Conservation (phyloP, 1,284 basidiomycete species). For the Golubevia pallescens region DNA sequence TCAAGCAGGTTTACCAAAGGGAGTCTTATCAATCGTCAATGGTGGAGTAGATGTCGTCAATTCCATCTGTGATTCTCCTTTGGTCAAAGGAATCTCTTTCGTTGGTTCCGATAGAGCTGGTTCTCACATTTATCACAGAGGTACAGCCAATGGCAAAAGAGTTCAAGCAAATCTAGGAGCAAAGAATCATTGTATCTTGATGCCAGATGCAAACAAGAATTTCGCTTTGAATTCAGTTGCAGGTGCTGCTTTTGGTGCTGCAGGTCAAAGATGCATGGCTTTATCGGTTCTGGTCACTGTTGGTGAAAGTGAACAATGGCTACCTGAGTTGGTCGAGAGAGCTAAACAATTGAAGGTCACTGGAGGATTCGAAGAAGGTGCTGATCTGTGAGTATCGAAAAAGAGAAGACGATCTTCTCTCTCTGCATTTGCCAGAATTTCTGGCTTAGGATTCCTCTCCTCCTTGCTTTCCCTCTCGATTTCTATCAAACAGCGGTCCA, state of each 20-base stretch:
- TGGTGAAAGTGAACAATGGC: conserved; percentile 80
- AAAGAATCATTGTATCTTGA: conserved; percentile 93
- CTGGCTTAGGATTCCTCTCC: too few relatives aligned
- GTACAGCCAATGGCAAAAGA: conserved; percentile 84
- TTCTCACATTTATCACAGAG: conserved; percentile 83
- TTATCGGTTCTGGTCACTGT: conserved; percentile 75
- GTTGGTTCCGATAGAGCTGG: conserved; percentile 96
- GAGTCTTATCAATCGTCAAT: conserved; percentile 72
- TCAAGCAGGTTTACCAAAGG: conserved; percentile 71
- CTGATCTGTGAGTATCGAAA: conserved; percentile 72
- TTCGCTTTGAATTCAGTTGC: conserved; percentile 89
- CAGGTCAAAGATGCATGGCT: conserved; percentile 83
- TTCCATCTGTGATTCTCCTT: conserved; percentile 87
- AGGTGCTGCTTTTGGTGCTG: conserved; percentile 95
- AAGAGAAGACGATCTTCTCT: neutral
- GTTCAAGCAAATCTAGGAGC: conserved; percentile 95
- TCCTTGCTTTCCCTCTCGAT: conserved; percentile 6
- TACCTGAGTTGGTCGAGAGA: conserved; percentile 84
- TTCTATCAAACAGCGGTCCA: conserved; percentile 90
- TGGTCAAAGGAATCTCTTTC: conserved; percentile 92
- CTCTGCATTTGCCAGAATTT: too few relatives aligned
- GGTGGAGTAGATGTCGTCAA: conserved; percentile 89
- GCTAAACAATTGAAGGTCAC: conserved; percentile 81
- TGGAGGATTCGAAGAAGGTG: conserved; percentile 85
- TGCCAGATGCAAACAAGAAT: conserved; percentile 97